Evolutionary conservation across 352 stramenopile genomes (phyloP).

Genomic region (Globisporangium orthogonon): DNA sequence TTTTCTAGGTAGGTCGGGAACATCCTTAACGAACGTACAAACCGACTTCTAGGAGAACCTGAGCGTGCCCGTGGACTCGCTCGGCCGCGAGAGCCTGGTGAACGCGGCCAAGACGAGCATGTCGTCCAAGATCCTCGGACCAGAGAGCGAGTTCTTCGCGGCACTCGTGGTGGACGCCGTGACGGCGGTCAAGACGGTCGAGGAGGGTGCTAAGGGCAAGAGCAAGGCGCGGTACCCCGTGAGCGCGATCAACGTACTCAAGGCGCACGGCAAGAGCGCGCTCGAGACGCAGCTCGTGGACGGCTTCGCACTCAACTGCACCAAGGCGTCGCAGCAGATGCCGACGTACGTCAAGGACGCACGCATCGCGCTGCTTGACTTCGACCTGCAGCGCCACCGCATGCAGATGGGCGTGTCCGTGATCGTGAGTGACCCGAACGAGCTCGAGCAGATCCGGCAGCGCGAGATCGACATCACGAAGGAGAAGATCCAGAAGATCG

Average conservation of each 20-base stretch:
- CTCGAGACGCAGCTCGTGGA: conserved; percentile 90
- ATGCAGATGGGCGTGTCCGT: conserved; percentile 96
- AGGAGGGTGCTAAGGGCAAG: conserved; percentile 80
- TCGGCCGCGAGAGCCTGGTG: conserved; percentile 94
- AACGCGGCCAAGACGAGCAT: conserved; percentile 98
- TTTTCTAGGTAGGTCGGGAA: not conserved
- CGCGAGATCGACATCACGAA: conserved; percentile 99
- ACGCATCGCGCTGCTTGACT: conserved; percentile 98
- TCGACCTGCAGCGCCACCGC: conserved; percentile 97
- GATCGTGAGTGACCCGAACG: conserved; percentile 90
- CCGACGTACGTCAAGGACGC: conserved; percentile 91
- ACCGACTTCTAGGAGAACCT: conserved; percentile 78
- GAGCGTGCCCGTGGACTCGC: conserved; percentile 91
- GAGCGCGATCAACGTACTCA: conserved; percentile 98
- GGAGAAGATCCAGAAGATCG: conserved; percentile 99
- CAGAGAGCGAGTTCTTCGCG: conserved; percentile 96
- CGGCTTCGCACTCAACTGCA: conserved; percentile 97
- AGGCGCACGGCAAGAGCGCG: conserved; percentile 91
- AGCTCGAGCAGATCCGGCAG: conserved; percentile 98
- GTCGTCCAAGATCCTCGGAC: conserved; percentile 99
- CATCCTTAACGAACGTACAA: too few relatives aligned
- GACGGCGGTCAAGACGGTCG: conserved; percentile 93
- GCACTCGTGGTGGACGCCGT: conserved; percentile 97
- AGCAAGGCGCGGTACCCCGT: conserved; percentile 92
- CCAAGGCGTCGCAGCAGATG: conserved; percentile 97